Percentiles rank a stretch among this genome's conserved stretches.
Evolutionary conservation across 192 early-diverging fungal species (phyloP).

Genomic region (Coemansia interrupta): DNA sequence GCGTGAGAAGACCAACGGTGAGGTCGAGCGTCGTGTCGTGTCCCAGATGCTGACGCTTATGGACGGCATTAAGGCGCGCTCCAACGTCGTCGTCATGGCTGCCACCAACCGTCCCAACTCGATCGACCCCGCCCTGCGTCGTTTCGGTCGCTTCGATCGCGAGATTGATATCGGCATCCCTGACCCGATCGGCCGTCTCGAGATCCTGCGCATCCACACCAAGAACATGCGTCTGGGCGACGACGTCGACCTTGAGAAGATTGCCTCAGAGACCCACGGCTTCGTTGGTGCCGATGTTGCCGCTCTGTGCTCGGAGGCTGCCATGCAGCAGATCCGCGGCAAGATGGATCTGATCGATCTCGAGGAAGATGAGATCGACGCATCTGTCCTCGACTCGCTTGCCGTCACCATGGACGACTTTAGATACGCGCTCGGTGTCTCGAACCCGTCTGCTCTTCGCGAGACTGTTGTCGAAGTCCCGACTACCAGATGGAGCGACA

Average conservation of each 20-base stretch:
- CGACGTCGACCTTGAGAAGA: slow-evolving; percentile 95
- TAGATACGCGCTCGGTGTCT: slow-evolving; percentile 84
- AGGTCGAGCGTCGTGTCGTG: slow-evolving; percentile 98
- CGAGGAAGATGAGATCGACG: slow-evolving; percentile 97
- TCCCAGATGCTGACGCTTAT: slow-evolving; percentile 97
- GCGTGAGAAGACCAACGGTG: slow-evolving; percentile 98
- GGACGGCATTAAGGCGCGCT: slow-evolving; percentile 96
- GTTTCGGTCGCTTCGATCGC: slow-evolving; percentile 98
- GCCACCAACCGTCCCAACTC: slow-evolving; percentile 99
- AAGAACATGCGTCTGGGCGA: slow-evolving; percentile 99
- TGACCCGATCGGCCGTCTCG: slow-evolving; percentile 95
- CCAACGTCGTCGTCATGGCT: slow-evolving; percentile 98
- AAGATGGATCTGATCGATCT: slow-evolving; percentile 99
- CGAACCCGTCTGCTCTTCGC: slow-evolving; percentile 97
- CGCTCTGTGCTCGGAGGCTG: slow-evolving; percentile 96
- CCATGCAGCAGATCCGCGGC: slow-evolving; percentile 99
- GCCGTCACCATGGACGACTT: slow-evolving; percentile 99
- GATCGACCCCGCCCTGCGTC: slow-evolving; percentile 96
- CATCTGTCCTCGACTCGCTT: slow-evolving; percentile 89
- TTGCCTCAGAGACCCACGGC: slow-evolving; percentile 96
- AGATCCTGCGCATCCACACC: slow-evolving; percentile 98
- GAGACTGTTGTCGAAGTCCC: slow-evolving; percentile 98
- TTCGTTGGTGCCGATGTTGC: slow-evolving; percentile 97
- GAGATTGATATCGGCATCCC: slow-evolving; percentile 99
- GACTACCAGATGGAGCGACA: slow-evolving; percentile 89